Evolutionary conservation across 768 basidiomycete genomes (phyloP).

Genomic region (Trametes elegans): DNA sequence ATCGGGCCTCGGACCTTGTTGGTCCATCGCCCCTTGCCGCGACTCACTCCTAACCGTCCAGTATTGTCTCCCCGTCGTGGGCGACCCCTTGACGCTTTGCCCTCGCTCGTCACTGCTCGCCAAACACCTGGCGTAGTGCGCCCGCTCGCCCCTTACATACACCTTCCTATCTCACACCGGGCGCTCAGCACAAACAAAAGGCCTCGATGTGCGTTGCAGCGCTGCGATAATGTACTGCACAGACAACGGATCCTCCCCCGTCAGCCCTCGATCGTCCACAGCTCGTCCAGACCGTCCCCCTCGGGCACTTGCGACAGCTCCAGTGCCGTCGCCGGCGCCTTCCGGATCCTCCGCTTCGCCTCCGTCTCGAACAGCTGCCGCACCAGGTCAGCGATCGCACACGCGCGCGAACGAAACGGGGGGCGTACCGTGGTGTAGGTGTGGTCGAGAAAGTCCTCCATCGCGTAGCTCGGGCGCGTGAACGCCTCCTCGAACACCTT

Average conservation of each 20-base stretch:
- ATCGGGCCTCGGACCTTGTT: neutral
- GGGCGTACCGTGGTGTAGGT: slow-evolving; percentile 76
- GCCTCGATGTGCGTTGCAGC: neutral
- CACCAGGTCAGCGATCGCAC: neutral
- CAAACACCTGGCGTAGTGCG: too few relatives aligned
- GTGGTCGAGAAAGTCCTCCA: slow-evolving; percentile 98
- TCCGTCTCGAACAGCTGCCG: slow-evolving; percentile 85
- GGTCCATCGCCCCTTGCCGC: slow-evolving; percentile 5
- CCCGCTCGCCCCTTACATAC: neutral
- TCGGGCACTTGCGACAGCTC: slow-evolving; percentile 22
- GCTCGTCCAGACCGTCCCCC: slow-evolving; percentile 42
- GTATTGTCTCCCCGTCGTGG: neutral
- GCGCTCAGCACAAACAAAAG: too few relatives aligned
- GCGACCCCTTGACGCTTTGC: too few relatives aligned
- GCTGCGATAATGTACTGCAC: neutral
- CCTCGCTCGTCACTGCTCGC: too few relatives aligned
- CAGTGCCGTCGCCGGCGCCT: slow-evolving; percentile 57
- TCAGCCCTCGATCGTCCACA: slow-evolving; percentile 44
- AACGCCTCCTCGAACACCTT: slow-evolving; percentile 89
- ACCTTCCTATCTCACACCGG: neutral
- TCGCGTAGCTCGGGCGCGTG: slow-evolving; percentile 85
- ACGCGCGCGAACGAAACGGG: neutral
- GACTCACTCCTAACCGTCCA: neutral
- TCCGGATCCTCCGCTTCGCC: slow-evolving; percentile 71
- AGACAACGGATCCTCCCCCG: neutral